Evolutionary conservation across 768 basidiomycete species (phyloP), one percentile per base, ranked within the genome.

Genomic region (Suillus clintonianus): DNA sequence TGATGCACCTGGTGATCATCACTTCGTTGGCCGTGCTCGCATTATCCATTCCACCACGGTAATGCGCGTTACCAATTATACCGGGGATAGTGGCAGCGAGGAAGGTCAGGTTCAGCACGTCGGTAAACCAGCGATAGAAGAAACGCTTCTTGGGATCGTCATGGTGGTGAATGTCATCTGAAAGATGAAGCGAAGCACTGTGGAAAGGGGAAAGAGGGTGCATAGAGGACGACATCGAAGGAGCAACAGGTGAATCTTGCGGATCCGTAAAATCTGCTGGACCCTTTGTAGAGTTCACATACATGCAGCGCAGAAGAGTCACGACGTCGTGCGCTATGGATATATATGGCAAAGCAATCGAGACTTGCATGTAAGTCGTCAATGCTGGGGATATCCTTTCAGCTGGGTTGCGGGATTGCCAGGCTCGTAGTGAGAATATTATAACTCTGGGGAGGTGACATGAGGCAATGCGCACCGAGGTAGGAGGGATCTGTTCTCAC

Each of bases 201-300:
- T 60, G 65, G 36, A 63, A 60, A 1, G 65, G 65, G 10, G 65
- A 66, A 15, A 66, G 58, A 22, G 67, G 67, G 32, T 59, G 59
- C 53, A 59, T 59, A 41, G 64, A 62, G 39, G 67, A 65, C 3
- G 66, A 69, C 15, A 65, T 57, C 13, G 67, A 67, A 66, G 67
- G 17, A 17, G 64, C 64, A 67, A 69, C 50, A 42, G 61, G 61
- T 30, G 63, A 63, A 77, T 74, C 50, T 68, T 70, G 15, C 32
- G 47, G 36, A 71, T 73, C 17, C 48, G 34, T 17, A 73, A 71
- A 17, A 71, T 69, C 5, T 42, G 78, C 71, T 0, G 64, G 66
- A 65, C 78, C 62, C 58, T 76, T 37, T 1, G 79, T 80, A 8
- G 81, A 70, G 62, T 81, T 81, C 43, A 82, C 72, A 22, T 81